These are phyloP conservation scores for Penicillium sp. DNA, from an alignment of 2,329 filamentous ascomycete species.

Conservation along the genomic window DNA sequence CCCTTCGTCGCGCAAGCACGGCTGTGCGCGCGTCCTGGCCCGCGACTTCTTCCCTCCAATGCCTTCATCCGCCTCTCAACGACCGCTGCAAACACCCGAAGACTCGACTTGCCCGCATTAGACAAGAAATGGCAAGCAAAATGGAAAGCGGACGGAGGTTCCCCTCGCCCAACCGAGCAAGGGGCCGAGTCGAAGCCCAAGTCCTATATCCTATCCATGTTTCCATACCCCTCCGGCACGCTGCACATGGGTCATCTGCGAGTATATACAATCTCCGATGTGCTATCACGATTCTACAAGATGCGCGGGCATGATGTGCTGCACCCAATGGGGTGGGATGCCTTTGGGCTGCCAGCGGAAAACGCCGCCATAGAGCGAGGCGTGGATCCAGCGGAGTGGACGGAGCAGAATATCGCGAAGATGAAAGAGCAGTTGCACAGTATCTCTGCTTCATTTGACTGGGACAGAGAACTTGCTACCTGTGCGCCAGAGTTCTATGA, in stretches of 20 bases:
- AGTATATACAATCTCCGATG: constrained; percentile 87
- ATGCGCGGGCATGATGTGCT: constrained; percentile 71
- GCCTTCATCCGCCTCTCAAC: constrained; percentile 24
- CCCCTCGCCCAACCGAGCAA: constrained; percentile 1
- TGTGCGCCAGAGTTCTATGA: constrained; percentile 83
- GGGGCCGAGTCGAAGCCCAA: constrained; percentile 34
- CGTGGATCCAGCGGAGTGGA: constrained; percentile 73
- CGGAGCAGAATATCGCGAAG: constrained; percentile 67
- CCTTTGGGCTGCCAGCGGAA: constrained; percentile 83
- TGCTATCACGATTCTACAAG: constrained; percentile 68
- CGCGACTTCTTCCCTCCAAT: constrained; percentile 13
- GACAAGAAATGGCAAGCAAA: constrained; percentile 53
- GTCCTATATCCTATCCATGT: constrained; percentile 80
- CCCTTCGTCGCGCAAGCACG: constrained; percentile 18
- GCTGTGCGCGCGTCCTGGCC: constrained; percentile 11
- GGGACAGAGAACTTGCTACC: constrained; percentile 74
- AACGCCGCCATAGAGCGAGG: constrained; percentile 84
- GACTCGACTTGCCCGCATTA: constrained; percentile 44
- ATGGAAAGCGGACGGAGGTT: constrained; percentile 37
- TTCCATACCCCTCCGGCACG: constrained; percentile 82
- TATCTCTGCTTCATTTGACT: constrained; percentile 81
- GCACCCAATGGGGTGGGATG: constrained; percentile 93
- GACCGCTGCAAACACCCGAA: constrained; percentile 19
- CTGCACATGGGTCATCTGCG: constrained; percentile 82
- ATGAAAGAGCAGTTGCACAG: constrained; percentile 76